Evolutionary conservation across 1,284 basidiomycete species (phyloP).

Genomic region (Athelia psychrophila): DNA sequence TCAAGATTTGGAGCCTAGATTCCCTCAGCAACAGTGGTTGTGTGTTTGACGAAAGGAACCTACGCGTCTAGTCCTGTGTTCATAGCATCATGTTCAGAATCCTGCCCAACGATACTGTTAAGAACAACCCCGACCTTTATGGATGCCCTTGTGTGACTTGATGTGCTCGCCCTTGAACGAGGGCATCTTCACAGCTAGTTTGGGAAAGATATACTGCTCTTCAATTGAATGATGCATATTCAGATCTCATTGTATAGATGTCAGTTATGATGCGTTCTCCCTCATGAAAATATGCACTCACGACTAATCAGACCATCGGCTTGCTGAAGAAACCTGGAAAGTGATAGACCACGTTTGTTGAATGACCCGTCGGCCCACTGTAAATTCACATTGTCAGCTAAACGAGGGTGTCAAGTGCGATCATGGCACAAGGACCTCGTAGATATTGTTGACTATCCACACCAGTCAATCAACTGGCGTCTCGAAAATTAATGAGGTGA

Average conservation of each 20-base stretch:
- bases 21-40: constrained; percentile 38
- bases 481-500: background rate
- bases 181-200: constrained; percentile 60
- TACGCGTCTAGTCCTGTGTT: constrained; percentile 7
- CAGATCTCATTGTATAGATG: constrained; percentile 35
- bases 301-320: constrained; percentile 42
- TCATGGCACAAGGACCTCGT: background rate
- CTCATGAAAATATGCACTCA: too few species aligned
- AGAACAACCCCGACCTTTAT: constrained; percentile 42
- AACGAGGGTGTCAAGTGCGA: background rate
- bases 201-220: constrained; percentile 61
- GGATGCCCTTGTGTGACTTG: constrained; percentile 63
- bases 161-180: constrained; percentile 55
- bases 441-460: background rate
- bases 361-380: constrained; percentile 52
- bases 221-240: constrained; percentile 70
- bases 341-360: constrained; percentile 38
- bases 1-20: constrained; percentile 44
- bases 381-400: background rate
- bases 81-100: too few species aligned
- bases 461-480: background rate
- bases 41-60: background rate
- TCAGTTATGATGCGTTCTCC: background rate
- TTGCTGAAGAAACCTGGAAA: constrained; percentile 42
- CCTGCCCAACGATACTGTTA: too few species aligned